Evolutionary conservation across 768 basidiomycete species (phyloP).

Genomic region (Podaxis mareebaensis): DNA sequence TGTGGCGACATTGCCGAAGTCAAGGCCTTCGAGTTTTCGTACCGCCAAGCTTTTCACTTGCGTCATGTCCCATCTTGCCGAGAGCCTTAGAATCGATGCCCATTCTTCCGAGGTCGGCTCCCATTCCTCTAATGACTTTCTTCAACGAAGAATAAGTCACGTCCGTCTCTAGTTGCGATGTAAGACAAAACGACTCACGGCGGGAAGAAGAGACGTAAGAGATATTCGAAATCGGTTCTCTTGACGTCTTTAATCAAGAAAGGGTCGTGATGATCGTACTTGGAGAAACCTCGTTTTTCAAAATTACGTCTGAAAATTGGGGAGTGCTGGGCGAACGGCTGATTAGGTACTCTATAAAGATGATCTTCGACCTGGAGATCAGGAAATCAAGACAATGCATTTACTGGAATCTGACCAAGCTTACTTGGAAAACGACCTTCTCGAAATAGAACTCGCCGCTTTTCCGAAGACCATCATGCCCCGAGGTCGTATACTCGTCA

Average conservation of each 20-base stretch:
- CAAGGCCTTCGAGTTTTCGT: neutral
- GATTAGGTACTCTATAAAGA: conserved; percentile 8
- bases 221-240: neutral
- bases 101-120: conserved; percentile 1
- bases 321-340: conserved; percentile 9
- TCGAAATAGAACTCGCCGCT: conserved; percentile 12
- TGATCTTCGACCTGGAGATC: neutral
- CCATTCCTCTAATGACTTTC: neutral
- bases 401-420: neutral
- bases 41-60: neutral
- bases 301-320: conserved; percentile 1
- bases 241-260: neutral
- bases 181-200: neutral
- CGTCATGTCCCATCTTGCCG: conserved; percentile 7
- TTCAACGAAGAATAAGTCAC: neutral
- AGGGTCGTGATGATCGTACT: conserved; percentile 9
- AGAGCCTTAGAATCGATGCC: conserved; percentile 4
- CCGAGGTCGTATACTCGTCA: neutral
- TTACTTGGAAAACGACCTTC: conserved; percentile 11
- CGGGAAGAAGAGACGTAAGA: conserved; percentile 8
- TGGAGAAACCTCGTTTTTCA: neutral
- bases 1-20: neutral
- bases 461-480: neutral
- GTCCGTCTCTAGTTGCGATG: no score
- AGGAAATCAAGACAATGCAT: no score